These are phyloP conservation scores for Boletus rufocinnamomeus DNA, from an alignment of 768 basidiomycete genomes.

Conservation along the genomic window DNA sequence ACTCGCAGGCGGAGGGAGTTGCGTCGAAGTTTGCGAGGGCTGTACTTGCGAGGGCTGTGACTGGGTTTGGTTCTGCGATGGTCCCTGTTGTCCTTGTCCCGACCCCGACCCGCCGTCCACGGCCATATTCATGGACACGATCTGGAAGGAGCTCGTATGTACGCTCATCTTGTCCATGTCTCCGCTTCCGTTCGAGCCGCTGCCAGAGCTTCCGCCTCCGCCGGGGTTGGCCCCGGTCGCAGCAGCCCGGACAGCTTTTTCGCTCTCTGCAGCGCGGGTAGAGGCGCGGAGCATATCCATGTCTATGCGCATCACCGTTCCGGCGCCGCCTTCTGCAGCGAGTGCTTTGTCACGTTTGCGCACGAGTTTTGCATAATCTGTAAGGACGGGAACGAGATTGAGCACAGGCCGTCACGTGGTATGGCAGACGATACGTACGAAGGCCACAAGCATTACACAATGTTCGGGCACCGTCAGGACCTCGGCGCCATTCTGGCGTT, in stretches of 20 bases:
- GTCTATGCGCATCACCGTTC: slow-evolving; percentile 55
- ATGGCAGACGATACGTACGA: slow-evolving; percentile 44
- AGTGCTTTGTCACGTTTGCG: slow-evolving; percentile 72
- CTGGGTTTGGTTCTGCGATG: slow-evolving; percentile 6
- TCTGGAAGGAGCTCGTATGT: slow-evolving; percentile 65
- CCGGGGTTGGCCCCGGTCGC: slow-evolving; percentile 31
- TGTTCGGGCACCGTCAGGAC: slow-evolving; percentile 82
- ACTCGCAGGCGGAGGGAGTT: slow-evolving; percentile 8
- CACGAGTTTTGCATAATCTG: slow-evolving; percentile 83
- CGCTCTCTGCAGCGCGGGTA: slow-evolving; percentile 55
- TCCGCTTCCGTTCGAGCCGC: slow-evolving; percentile 6
- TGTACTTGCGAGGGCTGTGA: slow-evolving; percentile 14
- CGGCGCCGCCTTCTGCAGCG: slow-evolving; percentile 51
- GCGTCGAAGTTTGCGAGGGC: slow-evolving; percentile 13
- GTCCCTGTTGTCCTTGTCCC: slow-evolving; percentile 4
- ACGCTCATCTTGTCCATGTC: slow-evolving; percentile 37
- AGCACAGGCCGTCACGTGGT: background rate
- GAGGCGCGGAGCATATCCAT: slow-evolving; percentile 77
- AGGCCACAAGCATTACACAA: slow-evolving; percentile 85
- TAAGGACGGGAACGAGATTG: background rate
- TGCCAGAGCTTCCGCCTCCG: slow-evolving; percentile 1
- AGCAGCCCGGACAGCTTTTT: slow-evolving; percentile 34
- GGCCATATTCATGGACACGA: slow-evolving; percentile 32
- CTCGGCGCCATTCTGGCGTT: slow-evolving; percentile 87
- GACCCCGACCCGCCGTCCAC: slow-evolving; percentile 21